phyloP scores from a whole-genome alignment of 2,329 filamentous ascomycete genomes.

The Trichoderma koningiopsis region DNA sequence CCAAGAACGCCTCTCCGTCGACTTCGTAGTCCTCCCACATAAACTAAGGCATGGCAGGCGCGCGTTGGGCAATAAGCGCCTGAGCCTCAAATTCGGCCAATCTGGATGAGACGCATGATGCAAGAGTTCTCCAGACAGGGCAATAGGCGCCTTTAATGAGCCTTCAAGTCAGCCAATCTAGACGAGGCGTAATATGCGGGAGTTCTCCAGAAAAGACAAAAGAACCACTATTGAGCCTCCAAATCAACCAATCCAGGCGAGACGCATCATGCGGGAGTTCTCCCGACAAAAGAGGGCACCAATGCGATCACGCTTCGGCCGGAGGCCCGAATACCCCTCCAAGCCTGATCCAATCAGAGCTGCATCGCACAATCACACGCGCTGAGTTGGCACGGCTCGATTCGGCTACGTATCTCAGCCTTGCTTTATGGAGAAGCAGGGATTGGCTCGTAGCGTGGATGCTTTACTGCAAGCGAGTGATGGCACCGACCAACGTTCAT shows the following conservation, averaged over 20 bases:
- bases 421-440: background rate
- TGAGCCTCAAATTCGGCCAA: background rate
- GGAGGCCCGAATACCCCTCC: background rate
- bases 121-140: background rate
- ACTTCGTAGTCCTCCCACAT: background rate
- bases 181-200: too few relatives aligned
- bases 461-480: background rate
- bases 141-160: too few relatives aligned
- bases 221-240: background rate
- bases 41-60: background rate
- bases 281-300: background rate
- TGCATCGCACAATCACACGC: background rate
- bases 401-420: background rate
- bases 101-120: background rate
- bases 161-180: too few relatives aligned
- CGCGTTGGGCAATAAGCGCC: background rate
- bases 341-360: slow-evolving; percentile 6
- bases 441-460: background rate
- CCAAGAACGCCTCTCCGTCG: background rate
- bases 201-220: too few relatives aligned
- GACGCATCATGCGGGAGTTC: slow-evolving; percentile 2
- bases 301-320: background rate
- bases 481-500: background rate
- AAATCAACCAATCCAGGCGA: background rate
- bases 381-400: background rate